A percentile compares a stretch with the other conserved stretches of the same genome.
Evolutionary conservation across 2,329 filamentous ascomycete species (phyloP).

Genomic region (Aspergillus melleus): DNA sequence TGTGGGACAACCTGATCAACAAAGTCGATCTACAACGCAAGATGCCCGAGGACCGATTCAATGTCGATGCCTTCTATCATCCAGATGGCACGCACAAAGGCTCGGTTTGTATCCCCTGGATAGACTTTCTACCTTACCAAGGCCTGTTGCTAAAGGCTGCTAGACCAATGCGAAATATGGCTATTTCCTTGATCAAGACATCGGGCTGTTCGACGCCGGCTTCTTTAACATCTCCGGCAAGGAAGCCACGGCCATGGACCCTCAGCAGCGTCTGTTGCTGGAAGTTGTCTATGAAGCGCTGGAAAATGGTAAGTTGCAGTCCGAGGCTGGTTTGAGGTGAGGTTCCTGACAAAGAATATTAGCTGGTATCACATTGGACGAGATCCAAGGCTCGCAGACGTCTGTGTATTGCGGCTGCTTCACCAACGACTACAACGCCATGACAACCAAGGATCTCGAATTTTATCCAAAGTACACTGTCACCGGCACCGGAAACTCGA

Average conservation of each 20-base stretch:
- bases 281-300: constrained; percentile 25
- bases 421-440: constrained; percentile 22
- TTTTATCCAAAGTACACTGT: constrained; percentile 12
- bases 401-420: constrained; percentile 16
- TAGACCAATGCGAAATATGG: constrained; percentile 1
- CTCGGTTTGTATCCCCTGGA: neutral
- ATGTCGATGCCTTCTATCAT: constrained; percentile 6
- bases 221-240: constrained; percentile 30
- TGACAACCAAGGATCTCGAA: constrained; percentile 17
- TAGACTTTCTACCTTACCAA: neutral
- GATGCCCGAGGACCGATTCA: constrained; percentile 7
- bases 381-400: constrained; percentile 1
- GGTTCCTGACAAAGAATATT: neutral
- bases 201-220: constrained; percentile 25
- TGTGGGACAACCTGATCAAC: constrained; percentile 5
- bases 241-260: constrained; percentile 23
- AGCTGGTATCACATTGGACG: constrained; percentile 9
- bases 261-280: constrained; percentile 21
- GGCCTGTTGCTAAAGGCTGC: neutral
- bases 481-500: constrained; percentile 25
- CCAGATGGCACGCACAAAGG: neutral
- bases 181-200: constrained; percentile 2
- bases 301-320: constrained; percentile 15
- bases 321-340: neutral
- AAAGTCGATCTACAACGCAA: neutral